phyloP scores from a whole-genome alignment of 768 basidiomycete genomes.

The Lentinula sp. region DNA sequence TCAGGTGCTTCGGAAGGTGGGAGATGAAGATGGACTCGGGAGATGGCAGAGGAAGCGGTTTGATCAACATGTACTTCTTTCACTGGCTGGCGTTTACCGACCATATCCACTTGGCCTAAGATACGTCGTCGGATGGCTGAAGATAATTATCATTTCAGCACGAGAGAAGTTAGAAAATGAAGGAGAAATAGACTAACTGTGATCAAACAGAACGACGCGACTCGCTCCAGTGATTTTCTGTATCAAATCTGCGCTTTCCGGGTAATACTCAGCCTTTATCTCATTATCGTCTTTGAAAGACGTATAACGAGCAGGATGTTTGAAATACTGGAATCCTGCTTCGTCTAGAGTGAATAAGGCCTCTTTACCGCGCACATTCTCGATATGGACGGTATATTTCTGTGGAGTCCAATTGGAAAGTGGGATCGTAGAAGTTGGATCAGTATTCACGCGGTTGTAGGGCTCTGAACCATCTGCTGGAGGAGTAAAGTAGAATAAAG shows the following conservation, averaged over 20 bases:
- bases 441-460: neutral
- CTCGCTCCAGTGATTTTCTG: conserved; percentile 57
- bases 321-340: conserved; percentile 43
- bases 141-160: neutral
- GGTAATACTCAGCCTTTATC: conserved; percentile 53
- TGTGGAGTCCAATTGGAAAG: neutral
- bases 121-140: conserved; percentile 19
- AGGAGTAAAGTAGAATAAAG: conserved; percentile 1
- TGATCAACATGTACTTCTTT: conserved; percentile 23
- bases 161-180: neutral
- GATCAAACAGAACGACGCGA: conserved; percentile 58
- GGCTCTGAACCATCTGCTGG: conserved; percentile 3
- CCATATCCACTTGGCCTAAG: conserved; percentile 13
- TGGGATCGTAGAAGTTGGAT: neutral
- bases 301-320: conserved; percentile 34
- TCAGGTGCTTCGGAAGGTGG: conserved; percentile 17
- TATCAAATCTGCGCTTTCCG: conserved; percentile 51
- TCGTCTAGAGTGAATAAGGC: conserved; percentile 37
- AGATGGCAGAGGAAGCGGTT: conserved; percentile 18
- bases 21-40: conserved; percentile 21
- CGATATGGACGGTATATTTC: conserved; percentile 22
- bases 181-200: conserved; percentile 36
- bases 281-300: conserved; percentile 44
- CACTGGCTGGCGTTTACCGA: conserved; percentile 37
- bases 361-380: conserved; percentile 51